phyloP scores from a whole-genome alignment of 139 green algal species.

The Parachlorella kessleri region DNA sequence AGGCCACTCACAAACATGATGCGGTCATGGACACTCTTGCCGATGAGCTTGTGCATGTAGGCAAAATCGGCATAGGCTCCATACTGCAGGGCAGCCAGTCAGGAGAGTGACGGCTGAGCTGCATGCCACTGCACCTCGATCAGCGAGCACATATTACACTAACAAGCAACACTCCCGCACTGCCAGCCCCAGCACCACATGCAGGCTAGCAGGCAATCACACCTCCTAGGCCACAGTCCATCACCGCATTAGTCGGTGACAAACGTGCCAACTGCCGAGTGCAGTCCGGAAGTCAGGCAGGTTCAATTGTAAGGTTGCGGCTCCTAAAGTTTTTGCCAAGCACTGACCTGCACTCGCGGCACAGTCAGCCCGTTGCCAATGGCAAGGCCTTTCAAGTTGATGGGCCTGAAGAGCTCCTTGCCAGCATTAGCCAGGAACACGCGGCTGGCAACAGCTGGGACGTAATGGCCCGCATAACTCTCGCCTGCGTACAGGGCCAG shows the following conservation, averaged over 20 bases:
- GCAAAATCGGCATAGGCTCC: constrained; percentile 83
- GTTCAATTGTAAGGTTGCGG: no score
- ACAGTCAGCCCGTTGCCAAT: constrained; percentile 95
- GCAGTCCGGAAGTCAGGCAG: no score
- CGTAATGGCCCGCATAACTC: constrained; percentile 64
- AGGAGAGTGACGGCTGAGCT: no score
- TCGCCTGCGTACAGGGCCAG: background rate
- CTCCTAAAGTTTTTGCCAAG: no score
- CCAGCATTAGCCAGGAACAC: constrained; percentile 61
- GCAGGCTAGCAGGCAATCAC: no score
- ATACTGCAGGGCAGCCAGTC: constrained; percentile 82
- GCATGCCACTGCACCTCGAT: no score
- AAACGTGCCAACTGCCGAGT: no score
- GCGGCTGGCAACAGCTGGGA: constrained; percentile 67
- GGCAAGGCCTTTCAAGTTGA: constrained; percentile 63
- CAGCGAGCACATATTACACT: no score
- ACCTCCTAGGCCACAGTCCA: no score
- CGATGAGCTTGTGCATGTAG: constrained; percentile 72
- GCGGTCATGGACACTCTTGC: constrained; percentile 34
- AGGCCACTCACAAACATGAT: constrained; percentile 39
- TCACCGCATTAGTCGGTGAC: no score
- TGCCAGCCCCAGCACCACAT: no score
- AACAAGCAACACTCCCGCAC: no score
- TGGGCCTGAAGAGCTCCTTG: constrained; percentile 35
- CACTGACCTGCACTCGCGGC: constrained; percentile 76